Evolutionary conservation across 768 basidiomycete species (phyloP).

Genomic region (Coprinellus micaceus): DNA sequence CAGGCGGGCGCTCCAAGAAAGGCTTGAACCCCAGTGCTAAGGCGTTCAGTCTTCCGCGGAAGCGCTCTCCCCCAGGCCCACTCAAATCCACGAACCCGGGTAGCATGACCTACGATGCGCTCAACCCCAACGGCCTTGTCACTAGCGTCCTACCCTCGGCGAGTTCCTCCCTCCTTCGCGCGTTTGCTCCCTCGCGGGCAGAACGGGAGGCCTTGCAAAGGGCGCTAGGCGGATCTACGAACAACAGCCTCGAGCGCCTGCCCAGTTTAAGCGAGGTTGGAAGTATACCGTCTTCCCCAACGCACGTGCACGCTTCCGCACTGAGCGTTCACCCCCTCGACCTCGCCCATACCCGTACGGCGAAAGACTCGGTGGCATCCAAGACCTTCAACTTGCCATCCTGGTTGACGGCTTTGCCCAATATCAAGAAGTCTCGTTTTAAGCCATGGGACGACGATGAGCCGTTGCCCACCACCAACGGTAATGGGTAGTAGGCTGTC

Average conservation of each 20-base stretch:
- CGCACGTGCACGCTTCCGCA: constrained; percentile 41
- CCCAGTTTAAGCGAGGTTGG: constrained; percentile 77
- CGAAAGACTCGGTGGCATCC: constrained; percentile 24
- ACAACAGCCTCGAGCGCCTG: constrained; percentile 72
- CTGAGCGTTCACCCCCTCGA: constrained; percentile 6
- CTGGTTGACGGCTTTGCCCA: constrained; percentile 61
- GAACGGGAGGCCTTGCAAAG: constrained; percentile 84
- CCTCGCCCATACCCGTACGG: constrained; percentile 15
- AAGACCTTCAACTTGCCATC: constrained; percentile 41
- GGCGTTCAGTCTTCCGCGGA: constrained; percentile 56
- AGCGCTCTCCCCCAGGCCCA: constrained; percentile 23
- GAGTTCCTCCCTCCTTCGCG: constrained; percentile 59
- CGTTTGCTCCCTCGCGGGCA: constrained; percentile 84
- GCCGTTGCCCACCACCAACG: constrained; percentile 14
- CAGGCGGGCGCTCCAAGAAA: constrained; percentile 49
- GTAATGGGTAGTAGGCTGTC: too few species aligned
- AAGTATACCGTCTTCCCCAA: constrained; percentile 67
- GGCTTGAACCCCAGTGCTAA: constrained; percentile 85
- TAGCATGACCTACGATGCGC: constrained; percentile 42
- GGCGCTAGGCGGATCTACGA: constrained; percentile 69
- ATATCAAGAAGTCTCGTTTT: constrained; percentile 66
- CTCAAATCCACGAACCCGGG: constrained; percentile 11
- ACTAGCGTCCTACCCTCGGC: constrained; percentile 30
- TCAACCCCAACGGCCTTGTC: constrained; percentile 59
- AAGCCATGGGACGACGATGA: constrained; percentile 84